phyloP scores from a whole-genome alignment of 768 basidiomycete species.

The Panaeolus papilionaceus region DNA sequence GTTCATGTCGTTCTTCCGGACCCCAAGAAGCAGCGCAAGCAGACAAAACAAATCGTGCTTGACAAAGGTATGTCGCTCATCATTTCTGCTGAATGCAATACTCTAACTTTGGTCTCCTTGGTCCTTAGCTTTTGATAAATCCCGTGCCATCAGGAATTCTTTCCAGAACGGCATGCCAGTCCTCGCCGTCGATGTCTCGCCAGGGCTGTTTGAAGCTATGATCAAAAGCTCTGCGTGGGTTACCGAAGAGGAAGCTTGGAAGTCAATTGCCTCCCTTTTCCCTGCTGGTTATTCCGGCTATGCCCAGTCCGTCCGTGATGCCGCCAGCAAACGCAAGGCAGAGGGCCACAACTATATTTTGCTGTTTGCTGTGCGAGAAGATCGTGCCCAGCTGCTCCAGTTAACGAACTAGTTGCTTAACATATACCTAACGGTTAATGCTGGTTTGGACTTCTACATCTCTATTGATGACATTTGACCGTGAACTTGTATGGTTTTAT shows the following conservation, averaged over 20 bases:
- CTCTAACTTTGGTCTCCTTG: background rate
- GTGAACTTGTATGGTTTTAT: background rate
- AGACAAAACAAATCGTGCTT: slow-evolving; percentile 69
- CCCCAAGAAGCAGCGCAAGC: slow-evolving; percentile 76
- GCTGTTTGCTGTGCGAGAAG: slow-evolving; percentile 72
- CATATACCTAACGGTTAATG: background rate
- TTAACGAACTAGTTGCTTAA: slow-evolving; percentile 23
- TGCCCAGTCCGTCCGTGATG: slow-evolving; percentile 71
- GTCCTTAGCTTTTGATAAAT: slow-evolving; percentile 63
- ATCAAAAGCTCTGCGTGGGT: slow-evolving; percentile 66
- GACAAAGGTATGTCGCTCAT: slow-evolving; percentile 60
- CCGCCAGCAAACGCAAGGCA: slow-evolving; percentile 61
- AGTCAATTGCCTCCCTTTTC: slow-evolving; percentile 58
- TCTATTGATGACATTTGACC: background rate
- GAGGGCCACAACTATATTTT: slow-evolving; percentile 71
- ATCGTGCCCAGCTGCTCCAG: slow-evolving; percentile 64
- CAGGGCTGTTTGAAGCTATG: slow-evolving; percentile 67
- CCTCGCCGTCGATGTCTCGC: slow-evolving; percentile 74
- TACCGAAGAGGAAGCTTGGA: slow-evolving; percentile 80
- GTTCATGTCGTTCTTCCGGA: slow-evolving; percentile 77
- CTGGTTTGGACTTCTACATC: background rate
- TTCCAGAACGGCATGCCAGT: slow-evolving; percentile 67
- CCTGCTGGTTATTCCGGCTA: slow-evolving; percentile 65
- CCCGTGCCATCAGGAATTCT: slow-evolving; percentile 60
- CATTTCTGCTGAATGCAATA: background rate